Base-by-base conservation (phyloP, 2,329 filamentous ascomycete genomes). In the Apiospora aurea region DNA sequence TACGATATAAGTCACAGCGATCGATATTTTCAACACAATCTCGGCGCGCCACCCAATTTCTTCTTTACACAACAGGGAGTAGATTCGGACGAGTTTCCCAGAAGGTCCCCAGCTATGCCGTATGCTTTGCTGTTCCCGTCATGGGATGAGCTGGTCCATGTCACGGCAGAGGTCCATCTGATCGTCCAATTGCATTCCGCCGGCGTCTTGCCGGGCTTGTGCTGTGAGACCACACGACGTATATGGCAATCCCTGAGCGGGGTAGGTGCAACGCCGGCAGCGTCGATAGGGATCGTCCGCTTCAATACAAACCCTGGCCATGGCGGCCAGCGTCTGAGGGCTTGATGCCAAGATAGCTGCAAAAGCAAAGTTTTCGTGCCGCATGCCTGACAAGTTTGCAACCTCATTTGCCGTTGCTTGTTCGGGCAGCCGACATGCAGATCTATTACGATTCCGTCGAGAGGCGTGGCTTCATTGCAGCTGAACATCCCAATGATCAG, bases 91-190 rank as follows among this genome's bases (percentile, higher is more conserved):
- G n/a, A 38, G 18, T 41, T 21, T 14, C 34, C 57, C 34, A n/a
- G 57, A 7, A 64, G 18, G 34, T 1, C 57, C 34, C 24, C 57
- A 41, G 4, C 34, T 64, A 21, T 68, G 26, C 2, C 43, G n/a
- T 29, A 29, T 26, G 1, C 18, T 11, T 24, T 18, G n/a, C 24
- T 29, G 7, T 13, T 29, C 43, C 66, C 66, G 14, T 11, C 41
- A 68, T 34, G n/a, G 24, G 26, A 76, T 76, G 78, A 38, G 38
- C 53, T 53, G 29, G 11, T 16, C 41, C 5, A 41, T 41, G 34
- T 64, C 57, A 64, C 34, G 34, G 57, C 57, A 41, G 29, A 41
- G 18, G 16, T 3, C 29, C 16, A 21, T 10, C 4, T 38, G 53
- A 64, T 64, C 53, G 29, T 8, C 53, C 53, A 64, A 64, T 64